phyloP scores from a whole-genome alignment of 129 eudicot genomes.

The Saussurea involucrata region DNA sequence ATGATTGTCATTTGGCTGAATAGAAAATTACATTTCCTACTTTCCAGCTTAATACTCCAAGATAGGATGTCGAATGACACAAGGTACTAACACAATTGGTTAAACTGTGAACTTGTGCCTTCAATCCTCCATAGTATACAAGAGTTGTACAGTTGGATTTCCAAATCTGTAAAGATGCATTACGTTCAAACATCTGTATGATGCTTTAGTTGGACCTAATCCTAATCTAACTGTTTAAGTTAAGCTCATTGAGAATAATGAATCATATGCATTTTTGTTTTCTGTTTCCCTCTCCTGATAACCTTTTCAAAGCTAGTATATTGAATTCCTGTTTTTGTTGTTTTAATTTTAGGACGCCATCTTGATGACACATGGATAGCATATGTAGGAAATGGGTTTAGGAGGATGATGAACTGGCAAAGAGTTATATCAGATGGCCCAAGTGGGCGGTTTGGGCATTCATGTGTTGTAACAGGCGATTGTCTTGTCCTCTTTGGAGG shows the following conservation, averaged over 20 bases:
- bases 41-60: too few relatives aligned
- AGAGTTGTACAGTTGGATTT: background rate
- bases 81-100: too few relatives aligned
- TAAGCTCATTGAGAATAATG: background rate
- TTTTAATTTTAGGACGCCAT: constrained; percentile 69
- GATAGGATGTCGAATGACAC: too few relatives aligned
- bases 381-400: constrained; percentile 35
- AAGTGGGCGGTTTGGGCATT: constrained; percentile 92
- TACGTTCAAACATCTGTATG: background rate
- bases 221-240: too few relatives aligned
- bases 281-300: background rate
- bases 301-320: background rate
- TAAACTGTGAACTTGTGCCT: background rate
- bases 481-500: constrained; percentile 88
- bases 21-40: too few relatives aligned
- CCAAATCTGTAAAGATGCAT: background rate
- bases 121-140: background rate
- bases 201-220: too few relatives aligned
- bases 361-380: constrained; percentile 96
- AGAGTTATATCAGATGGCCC: constrained; percentile 56
- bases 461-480: constrained; percentile 63
- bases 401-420: constrained; percentile 61
- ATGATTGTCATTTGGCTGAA: background rate
- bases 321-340: background rate
- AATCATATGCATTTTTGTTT: background rate